These are phyloP conservation scores for Pulveroboletus sp. DNA, from an alignment of 768 basidiomycete species.

Conservation along the genomic window DNA sequence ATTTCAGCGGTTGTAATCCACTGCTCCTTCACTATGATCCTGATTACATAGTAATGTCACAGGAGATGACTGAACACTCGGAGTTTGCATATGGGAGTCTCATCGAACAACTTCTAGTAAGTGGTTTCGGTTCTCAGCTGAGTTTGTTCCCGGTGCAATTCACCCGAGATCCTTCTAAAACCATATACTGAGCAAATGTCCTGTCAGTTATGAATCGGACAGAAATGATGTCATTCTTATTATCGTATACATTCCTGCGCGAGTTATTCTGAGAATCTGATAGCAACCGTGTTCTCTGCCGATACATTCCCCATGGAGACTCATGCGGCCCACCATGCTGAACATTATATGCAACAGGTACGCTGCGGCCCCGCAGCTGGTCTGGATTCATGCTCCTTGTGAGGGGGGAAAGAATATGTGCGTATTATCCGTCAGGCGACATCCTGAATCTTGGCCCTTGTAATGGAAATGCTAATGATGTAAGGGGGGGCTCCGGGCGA, in stretches of 20 bases:
- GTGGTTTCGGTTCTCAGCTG: too few relatives aligned
- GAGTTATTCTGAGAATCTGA: background rate
- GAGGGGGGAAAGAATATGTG: too few relatives aligned
- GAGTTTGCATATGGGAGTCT: background rate
- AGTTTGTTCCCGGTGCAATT: background rate
- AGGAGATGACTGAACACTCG: too few relatives aligned
- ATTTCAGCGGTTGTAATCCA: constrained; percentile 5
- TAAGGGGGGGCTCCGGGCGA: too few relatives aligned
- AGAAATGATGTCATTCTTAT: background rate
- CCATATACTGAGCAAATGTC: background rate
- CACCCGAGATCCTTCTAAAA: background rate
- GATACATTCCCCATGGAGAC: background rate
- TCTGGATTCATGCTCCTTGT: too few relatives aligned
- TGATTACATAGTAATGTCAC: background rate
- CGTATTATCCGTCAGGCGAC: too few relatives aligned
- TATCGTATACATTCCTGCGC: background rate
- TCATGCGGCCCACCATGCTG: background rate
- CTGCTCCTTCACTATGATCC: background rate
- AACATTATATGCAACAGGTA: background rate
- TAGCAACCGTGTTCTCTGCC: background rate
- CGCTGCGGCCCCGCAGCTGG: background rate
- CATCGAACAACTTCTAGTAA: background rate
- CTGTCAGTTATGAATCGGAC: background rate
- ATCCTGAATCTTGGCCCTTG: too few relatives aligned
- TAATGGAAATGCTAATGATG: too few relatives aligned